phyloP scores from a whole-genome alignment of 2,329 filamentous ascomycete species.

The Xylariales sp. region DNA sequence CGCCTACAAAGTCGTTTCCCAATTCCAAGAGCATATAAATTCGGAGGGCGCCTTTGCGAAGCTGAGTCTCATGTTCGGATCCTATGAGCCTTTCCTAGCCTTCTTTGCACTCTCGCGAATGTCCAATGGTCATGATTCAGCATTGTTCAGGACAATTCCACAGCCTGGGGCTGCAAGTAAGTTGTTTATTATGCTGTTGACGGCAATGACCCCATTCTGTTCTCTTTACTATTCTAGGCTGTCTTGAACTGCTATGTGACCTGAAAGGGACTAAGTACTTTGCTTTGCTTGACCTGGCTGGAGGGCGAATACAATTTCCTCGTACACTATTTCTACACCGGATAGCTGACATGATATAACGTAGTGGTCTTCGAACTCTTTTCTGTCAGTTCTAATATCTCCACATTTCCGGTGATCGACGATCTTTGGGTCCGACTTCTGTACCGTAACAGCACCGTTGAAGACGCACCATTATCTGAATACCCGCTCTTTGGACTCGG shows the following conservation, averaged over 20 bases:
- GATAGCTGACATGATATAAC: background rate
- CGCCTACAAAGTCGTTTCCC: constrained; percentile 36
- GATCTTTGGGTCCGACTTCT: constrained; percentile 52
- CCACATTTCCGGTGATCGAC: constrained; percentile 24
- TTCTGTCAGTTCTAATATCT: constrained; percentile 15
- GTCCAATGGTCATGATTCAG: constrained; percentile 42
- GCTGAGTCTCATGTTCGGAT: constrained; percentile 50
- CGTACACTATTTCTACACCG: background rate
- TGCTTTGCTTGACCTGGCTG: too few species aligned
- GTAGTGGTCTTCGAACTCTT: constrained; percentile 65
- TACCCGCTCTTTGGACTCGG: constrained; percentile 38
- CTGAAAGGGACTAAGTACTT: too few species aligned
- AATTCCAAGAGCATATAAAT: constrained; percentile 38
- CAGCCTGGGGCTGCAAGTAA: constrained; percentile 62
- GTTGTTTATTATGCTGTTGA: background rate
- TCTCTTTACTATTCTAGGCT: too few species aligned
- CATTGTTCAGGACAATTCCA: constrained; percentile 45
- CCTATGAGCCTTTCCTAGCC: constrained; percentile 48
- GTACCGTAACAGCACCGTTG: constrained; percentile 45
- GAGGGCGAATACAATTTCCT: too few species aligned
- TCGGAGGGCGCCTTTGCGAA: constrained; percentile 36
- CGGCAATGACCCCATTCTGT: too few species aligned
- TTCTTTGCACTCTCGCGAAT: constrained; percentile 49
- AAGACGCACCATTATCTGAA: constrained; percentile 27
- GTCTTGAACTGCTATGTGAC: too few species aligned